phyloP scores from a whole-genome alignment of 1,284 basidiomycete genomes.

The Boletus smithii region DNA sequence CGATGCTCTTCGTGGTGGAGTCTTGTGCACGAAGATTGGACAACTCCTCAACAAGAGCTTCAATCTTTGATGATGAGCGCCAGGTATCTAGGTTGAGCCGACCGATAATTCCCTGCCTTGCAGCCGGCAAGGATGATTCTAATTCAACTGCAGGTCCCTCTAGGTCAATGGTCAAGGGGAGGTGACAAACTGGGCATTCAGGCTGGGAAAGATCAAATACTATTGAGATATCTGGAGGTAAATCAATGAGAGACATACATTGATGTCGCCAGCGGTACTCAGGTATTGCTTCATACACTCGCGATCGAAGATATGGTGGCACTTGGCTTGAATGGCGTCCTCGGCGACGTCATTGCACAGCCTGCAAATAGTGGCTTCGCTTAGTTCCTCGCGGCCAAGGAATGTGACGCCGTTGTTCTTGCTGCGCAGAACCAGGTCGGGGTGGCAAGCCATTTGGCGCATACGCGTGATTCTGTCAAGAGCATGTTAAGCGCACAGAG shows the following conservation, averaged over 20 bases:
- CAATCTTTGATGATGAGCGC: constrained; percentile 96
- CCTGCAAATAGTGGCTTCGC: constrained; percentile 81
- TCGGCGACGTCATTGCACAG: constrained; percentile 98
- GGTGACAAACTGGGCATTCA: constrained; percentile 93
- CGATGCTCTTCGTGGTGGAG: constrained; percentile 92
- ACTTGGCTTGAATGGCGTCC: constrained; percentile 93
- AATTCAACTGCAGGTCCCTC: constrained; percentile 90
- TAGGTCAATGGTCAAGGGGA: constrained; percentile 91
- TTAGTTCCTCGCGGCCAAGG: constrained; percentile 49
- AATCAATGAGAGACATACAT: constrained; percentile 43
- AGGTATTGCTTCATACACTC: constrained; percentile 96
- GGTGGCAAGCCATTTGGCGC: constrained; percentile 96
- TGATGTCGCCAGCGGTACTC: constrained; percentile 67
- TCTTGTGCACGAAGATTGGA: constrained; percentile 81
- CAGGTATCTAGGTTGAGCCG: constrained; percentile 87
- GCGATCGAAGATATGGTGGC: constrained; percentile 88
- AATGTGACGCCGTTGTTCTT: constrained; percentile 70
- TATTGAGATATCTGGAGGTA: constrained; percentile 1
- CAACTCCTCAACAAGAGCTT: constrained; percentile 94
- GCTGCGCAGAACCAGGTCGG: constrained; percentile 92
- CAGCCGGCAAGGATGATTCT: constrained; percentile 55
- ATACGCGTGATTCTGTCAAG: constrained; percentile 69
- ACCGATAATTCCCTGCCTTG: constrained; percentile 91
- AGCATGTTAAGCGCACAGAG: background rate
- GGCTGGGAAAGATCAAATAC: constrained; percentile 45